Conservation (phyloP, 495 filamentous ascomycete genomes). For the Pseudomonodictys pantanalensis region DNA sequence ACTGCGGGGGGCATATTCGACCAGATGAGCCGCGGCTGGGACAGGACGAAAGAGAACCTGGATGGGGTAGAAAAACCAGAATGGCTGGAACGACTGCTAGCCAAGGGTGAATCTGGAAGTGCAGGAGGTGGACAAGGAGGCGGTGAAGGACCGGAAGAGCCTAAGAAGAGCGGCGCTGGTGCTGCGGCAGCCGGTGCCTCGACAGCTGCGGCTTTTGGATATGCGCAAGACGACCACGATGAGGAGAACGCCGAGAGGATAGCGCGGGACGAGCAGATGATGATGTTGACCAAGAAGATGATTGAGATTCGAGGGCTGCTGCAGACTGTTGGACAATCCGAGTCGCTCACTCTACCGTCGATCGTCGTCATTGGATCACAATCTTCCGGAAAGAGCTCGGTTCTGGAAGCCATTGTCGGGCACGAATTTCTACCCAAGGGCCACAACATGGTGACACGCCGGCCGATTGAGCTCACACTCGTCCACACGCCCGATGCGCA, state of each 20-base stretch:
- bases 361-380: conserved; percentile 99
- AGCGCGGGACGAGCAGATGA: conserved; percentile 97
- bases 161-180: conserved; percentile 63
- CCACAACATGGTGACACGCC: conserved; percentile 94
- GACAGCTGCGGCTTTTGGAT: conserved; percentile 72
- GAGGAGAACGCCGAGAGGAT: conserved; percentile 46
- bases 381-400: conserved; percentile 96
- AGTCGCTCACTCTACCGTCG: conserved; percentile 79
- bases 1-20: conserved; percentile 69
- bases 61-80: conserved; percentile 63
- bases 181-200: conserved; percentile 52
- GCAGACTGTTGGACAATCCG: conserved; percentile 85
- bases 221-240: conserved; percentile 69
- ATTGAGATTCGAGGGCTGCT: conserved; percentile 95
- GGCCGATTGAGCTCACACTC: conserved; percentile 94
- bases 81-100: conserved; percentile 78
- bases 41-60: conserved; percentile 69
- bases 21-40: conserved; percentile 77
- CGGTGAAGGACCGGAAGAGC: conserved; percentile 50
- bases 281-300: conserved; percentile 98
- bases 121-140: conserved; percentile 39
- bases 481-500: conserved; percentile 90
- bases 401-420: conserved; percentile 94
- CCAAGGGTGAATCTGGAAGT: conserved; percentile 47
- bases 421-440: conserved; percentile 98